phyloP scores from a whole-genome alignment of 768 basidiomycete species.

The Lepiota brunneoincarnata region DNA sequence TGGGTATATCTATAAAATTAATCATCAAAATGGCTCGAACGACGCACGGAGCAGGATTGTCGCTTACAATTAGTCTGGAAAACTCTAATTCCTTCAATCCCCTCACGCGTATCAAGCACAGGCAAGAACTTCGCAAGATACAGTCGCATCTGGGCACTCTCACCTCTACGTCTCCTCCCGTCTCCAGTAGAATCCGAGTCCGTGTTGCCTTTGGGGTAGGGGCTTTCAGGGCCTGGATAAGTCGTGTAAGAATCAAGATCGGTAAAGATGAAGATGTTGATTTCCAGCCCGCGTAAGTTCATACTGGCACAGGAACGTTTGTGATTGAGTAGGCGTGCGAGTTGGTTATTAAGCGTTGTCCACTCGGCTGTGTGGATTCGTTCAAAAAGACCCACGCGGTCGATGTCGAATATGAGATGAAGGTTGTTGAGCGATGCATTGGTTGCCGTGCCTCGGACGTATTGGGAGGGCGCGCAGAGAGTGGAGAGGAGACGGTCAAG shows the following conservation, averaged over 20 bases:
- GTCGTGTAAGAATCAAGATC: neutral
- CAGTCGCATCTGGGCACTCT: no score
- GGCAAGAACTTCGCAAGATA: no score
- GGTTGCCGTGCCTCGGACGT: neutral
- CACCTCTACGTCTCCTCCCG: neutral
- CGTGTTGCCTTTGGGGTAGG: constrained; percentile 1
- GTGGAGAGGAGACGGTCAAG: constrained; percentile 8
- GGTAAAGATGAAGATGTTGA: constrained; percentile 10
- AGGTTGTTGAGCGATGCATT: constrained; percentile 3
- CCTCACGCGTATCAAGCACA: no score
- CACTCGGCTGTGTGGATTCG: constrained; percentile 1
- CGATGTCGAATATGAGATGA: constrained; percentile 3
- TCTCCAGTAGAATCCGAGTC: neutral
- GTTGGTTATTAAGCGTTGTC: constrained; percentile 3
- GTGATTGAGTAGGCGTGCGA: constrained; percentile 3
- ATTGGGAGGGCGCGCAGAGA: neutral
- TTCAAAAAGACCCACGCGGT: no score
- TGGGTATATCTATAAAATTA: constrained; percentile 2
- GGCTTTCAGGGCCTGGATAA: neutral
- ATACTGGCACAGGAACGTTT: neutral
- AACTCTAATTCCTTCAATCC: neutral
- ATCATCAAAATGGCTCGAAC: neutral
- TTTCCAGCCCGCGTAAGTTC: neutral
- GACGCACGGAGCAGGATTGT: no score
- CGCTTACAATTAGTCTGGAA: constrained; percentile 5